Evolutionary conservation across 768 basidiomycete species (phyloP).

Genomic region (Agaricus subrufescens): DNA sequence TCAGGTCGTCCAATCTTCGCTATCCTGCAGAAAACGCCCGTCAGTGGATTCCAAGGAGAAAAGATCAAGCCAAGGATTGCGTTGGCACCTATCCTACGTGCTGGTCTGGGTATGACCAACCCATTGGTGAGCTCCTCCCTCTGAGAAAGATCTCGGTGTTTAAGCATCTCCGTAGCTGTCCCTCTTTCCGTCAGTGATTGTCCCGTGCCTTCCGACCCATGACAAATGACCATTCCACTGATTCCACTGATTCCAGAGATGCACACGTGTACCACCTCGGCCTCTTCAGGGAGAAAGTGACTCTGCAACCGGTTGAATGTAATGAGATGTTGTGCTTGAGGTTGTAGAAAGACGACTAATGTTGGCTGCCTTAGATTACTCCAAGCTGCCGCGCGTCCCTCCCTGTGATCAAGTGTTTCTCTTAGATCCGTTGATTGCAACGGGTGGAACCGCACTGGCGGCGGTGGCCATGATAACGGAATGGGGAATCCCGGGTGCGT

Average conservation of each 20-base stretch:
- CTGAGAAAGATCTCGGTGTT: background rate
- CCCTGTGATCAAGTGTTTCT: constrained; percentile 83
- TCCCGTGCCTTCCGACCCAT: background rate
- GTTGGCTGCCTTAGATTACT: constrained; percentile 58
- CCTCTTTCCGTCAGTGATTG: constrained; percentile 70
- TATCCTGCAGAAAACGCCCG: constrained; percentile 63
- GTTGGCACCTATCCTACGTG: constrained; percentile 86
- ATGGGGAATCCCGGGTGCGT: constrained; percentile 72
- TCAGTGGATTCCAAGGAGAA: constrained; percentile 75
- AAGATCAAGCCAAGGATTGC: constrained; percentile 75
- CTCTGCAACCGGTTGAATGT: constrained; percentile 91
- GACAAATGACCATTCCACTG: background rate
- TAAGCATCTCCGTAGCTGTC: constrained; percentile 38
- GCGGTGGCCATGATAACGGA: constrained; percentile 83
- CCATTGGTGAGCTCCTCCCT: constrained; percentile 52
- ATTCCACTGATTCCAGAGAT: constrained; percentile 30
- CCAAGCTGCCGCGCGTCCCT: constrained; percentile 74
- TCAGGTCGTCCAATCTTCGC: constrained; percentile 1
- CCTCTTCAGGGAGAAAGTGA: constrained; percentile 81
- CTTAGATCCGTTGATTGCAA: constrained; percentile 90
- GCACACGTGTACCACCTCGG: constrained; percentile 91
- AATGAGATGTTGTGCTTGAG: constrained; percentile 14
- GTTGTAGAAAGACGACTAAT: background rate
- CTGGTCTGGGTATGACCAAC: constrained; percentile 91
- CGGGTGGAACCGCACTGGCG: constrained; percentile 88